Base-by-base conservation (phyloP, 2,329 filamentous ascomycete genomes). In the Thermoascus crustaceus region DNA sequence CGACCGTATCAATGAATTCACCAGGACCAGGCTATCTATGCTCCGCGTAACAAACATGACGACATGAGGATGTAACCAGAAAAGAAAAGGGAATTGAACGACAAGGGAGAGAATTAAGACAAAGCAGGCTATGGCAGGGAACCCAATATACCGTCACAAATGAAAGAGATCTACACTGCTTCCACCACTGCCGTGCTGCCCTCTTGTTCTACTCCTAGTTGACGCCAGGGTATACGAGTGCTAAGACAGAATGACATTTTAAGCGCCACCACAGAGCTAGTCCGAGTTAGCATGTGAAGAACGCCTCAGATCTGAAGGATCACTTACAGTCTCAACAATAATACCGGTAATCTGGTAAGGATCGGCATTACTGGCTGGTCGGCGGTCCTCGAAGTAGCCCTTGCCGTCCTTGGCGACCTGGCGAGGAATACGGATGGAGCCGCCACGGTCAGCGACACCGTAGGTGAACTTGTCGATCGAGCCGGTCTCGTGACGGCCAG, bases 401-500 rank as follows among this genome's bases (percentile, higher is more conserved):
- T 83, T 91, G 64, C 86, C 86, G 66, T 94, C 85, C 60, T 83
- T 80, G 32, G 83, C 87, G 52, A 76, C 78, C 54, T 86, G 79
- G 54, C 87, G 81, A 53, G 88, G 88, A 52, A 98, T 91, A 63
- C 91, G 85, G 56, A 96, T 88, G 24, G 84, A 93, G 40, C 85
- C 82, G 57, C 89, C 91, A 67, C 91, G 87, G 80, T 96, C 89
- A 64, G 91, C 91, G 43, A 96, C 81, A 59, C 91, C 89, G 66
- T 81, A 96, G 52, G 78, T 80, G 77, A 98, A 98, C 63, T 82
- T 76, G 60, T 98, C 89, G 57, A 94, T 95, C 53, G 74, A 78
- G 30, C 88, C 88, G 7, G 91, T 98, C 79, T 98, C 91, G 69
- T 95, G 86, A 48, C 76, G 75, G 53, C 91, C 91, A 35, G 89